Percentiles rank a stretch among this genome's conserved stretches.
Evolutionary conservation across 768 basidiomycete species (phyloP).

Genomic region (Russula sp.): DNA sequence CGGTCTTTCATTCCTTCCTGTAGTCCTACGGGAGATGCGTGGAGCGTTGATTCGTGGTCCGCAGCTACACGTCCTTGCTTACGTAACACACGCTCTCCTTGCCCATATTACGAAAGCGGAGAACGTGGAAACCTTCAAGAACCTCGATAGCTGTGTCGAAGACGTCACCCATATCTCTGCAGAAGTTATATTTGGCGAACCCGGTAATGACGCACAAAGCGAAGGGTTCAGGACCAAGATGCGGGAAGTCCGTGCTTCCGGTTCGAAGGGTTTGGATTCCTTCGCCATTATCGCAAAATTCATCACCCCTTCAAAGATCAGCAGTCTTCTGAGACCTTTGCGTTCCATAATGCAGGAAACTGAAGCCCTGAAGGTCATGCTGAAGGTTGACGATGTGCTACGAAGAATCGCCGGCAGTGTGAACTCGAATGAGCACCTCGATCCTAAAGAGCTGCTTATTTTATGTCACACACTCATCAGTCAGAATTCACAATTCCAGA

Average conservation of each 20-base stretch:
- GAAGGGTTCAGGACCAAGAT: conserved; percentile 95
- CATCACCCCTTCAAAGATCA: conserved; percentile 72
- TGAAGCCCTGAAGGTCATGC: conserved; percentile 70
- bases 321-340: conserved; percentile 68
- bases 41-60: conserved; percentile 84
- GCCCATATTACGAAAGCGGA: conserved; percentile 69
- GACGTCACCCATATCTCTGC: conserved; percentile 77
- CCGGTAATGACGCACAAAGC: conserved; percentile 78
- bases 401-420: conserved; percentile 78
- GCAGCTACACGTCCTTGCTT: conserved; percentile 89
- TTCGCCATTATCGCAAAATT: conserved; percentile 75
- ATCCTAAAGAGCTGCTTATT: conserved; percentile 63
- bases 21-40: conserved; percentile 75
- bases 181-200: conserved; percentile 92
- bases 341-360: conserved; percentile 84
- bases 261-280: conserved; percentile 79
- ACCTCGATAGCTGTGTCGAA: conserved; percentile 69
- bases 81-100: conserved; percentile 73
- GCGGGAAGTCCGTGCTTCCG: conserved; percentile 81
- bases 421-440: conserved; percentile 71
- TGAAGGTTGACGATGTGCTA: conserved; percentile 82
- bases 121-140: conserved; percentile 46
- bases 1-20: conserved; percentile 67
- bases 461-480: conserved; percentile 87
- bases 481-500: conserved; percentile 84